Evolutionary conservation across 2,329 filamentous ascomycete species (phyloP).

Genomic region (Fusarium sacchari): DNA sequence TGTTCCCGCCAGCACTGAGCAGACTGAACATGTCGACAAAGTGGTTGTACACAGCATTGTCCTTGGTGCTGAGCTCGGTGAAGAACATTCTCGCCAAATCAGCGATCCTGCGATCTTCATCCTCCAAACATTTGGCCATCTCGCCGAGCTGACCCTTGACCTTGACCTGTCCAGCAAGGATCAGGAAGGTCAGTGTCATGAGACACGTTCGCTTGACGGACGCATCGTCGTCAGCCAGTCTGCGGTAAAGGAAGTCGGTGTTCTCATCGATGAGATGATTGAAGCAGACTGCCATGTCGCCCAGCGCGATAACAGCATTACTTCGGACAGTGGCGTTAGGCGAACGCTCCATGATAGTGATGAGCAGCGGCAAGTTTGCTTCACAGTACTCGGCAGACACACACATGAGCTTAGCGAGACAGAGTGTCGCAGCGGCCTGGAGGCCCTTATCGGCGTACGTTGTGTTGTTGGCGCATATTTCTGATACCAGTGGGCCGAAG

Average conservation of each 20-base stretch:
- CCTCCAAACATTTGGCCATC: conserved; percentile 99
- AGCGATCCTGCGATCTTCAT: conserved; percentile 92
- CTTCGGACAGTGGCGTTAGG: conserved; percentile 91
- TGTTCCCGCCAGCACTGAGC: conserved; percentile 79
- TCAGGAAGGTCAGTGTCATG: conserved; percentile 98
- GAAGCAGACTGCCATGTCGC: conserved; percentile 99
- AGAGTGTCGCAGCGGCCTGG: conserved; percentile 92
- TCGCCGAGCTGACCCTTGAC: conserved; percentile 98
- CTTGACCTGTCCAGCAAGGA: conserved; percentile 97
- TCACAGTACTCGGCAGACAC: conserved; percentile 98
- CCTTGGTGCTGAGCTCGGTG: conserved; percentile 94
- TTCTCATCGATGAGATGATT: conserved; percentile 99
- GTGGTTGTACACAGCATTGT: conserved; percentile 99
- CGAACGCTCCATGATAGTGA: conserved; percentile 97
- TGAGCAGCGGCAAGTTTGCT: conserved; percentile 87
- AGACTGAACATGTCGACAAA: conserved; percentile 99
- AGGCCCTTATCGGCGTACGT: conserved; percentile 89
- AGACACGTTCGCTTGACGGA: conserved; percentile 97
- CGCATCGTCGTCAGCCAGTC: conserved; percentile 86
- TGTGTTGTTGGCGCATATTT: conserved; percentile 95
- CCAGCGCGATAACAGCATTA: conserved; percentile 95
- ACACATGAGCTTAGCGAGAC: conserved; percentile 98
- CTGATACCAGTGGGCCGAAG: conserved; percentile 90
- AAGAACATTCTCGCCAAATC: conserved; percentile 99
- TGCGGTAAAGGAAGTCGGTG: conserved; percentile 95